phyloP scores from a whole-genome alignment of 306 rosid species.

The Quercus suber region DNA sequence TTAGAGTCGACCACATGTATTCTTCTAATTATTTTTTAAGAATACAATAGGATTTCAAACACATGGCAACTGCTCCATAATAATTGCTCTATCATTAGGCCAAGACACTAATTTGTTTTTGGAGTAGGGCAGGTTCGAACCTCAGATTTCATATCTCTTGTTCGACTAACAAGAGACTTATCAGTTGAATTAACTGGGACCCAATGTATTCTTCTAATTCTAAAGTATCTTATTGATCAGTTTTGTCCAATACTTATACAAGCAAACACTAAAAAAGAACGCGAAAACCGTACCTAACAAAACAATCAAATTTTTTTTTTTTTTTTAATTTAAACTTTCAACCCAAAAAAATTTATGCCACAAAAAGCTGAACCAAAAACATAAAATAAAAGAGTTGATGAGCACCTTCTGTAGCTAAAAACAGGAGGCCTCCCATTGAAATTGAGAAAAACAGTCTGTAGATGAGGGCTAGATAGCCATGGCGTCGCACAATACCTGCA shows the following conservation, averaged over 20 bases:
- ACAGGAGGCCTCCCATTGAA: slow-evolving; percentile 67
- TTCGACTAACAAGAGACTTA: no score
- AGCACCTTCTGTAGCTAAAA: slow-evolving; percentile 66
- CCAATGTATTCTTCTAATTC: neutral
- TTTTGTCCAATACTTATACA: neutral
- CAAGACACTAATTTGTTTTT: no score
- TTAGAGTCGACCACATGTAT: no score
- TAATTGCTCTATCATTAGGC: no score
- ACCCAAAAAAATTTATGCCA: neutral
- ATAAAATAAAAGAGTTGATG: neutral
- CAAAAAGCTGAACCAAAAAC: neutral
- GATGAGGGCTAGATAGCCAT: slow-evolving; percentile 85
- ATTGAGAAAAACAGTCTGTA: slow-evolving; percentile 73
- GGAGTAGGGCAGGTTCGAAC: no score
- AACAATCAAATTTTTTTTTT: no score
- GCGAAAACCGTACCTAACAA: no score
- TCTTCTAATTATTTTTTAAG: no score
- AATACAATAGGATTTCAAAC: no score
- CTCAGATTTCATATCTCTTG: no score
- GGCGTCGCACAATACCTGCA: slow-evolving; percentile 66
- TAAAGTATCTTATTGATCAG: neutral
- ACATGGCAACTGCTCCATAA: no score
- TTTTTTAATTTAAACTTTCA: neutral
- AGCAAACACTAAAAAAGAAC: neutral
- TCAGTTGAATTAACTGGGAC: no score